These are phyloP conservation scores for Phoenix dactylifera DNA, from an alignment of 176 grass and related monocot genomes.

Conservation along the genomic window DNA sequence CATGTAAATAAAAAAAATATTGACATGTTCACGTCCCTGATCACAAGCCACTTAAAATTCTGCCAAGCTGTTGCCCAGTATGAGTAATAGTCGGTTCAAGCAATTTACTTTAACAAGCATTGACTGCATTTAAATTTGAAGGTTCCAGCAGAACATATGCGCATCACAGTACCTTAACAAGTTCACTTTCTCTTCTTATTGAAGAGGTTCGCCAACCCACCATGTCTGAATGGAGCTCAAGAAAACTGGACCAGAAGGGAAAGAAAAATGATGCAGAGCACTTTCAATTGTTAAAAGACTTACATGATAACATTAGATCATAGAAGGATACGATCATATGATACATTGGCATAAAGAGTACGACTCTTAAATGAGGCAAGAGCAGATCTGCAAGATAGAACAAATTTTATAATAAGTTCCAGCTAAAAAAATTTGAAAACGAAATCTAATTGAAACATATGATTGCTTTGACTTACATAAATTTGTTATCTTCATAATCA, in stretches of 20 bases:
- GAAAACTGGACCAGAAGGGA: constrained; percentile 26
- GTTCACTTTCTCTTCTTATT: constrained; percentile 65
- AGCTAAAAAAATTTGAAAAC: background rate
- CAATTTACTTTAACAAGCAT: too few relatives aligned
- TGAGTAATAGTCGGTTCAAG: too few relatives aligned
- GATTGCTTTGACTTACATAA: constrained; percentile 35
- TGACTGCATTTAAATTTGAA: too few relatives aligned
- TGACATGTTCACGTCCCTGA: too few relatives aligned
- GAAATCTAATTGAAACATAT: background rate
- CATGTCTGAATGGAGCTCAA: constrained; percentile 62
- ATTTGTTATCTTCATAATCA: constrained; percentile 51
- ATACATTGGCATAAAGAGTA: constrained; percentile 73
- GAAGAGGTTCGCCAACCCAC: constrained; percentile 93
- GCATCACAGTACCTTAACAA: constrained; percentile 36
- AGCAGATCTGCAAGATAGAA: constrained; percentile 42
- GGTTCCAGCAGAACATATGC: background rate
- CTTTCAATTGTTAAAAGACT: too few relatives aligned
- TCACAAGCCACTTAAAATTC: too few relatives aligned
- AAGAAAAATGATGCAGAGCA: background rate
- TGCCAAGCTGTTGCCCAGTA: too few relatives aligned
- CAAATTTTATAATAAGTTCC: too few relatives aligned
- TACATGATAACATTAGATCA: background rate
- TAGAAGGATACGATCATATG: constrained; percentile 79
- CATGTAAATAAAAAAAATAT: too few relatives aligned
- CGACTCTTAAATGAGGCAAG: constrained; percentile 65